These are phyloP conservation scores for Vigna mungo DNA, from an alignment of 306 rosid genomes.

Conservation along the genomic window DNA sequence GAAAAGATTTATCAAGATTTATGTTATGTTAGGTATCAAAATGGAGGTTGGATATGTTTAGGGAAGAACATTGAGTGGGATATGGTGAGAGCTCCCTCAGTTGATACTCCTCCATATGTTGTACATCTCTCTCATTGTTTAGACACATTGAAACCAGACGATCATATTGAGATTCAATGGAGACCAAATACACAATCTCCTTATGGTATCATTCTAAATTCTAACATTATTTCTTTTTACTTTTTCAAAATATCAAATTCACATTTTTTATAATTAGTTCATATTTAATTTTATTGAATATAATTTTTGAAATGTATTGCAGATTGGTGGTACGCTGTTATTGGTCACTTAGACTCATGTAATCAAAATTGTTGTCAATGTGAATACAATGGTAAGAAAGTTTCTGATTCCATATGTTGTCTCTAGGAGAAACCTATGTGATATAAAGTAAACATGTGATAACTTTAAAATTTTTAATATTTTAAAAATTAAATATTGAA, in stretches of 20 bases:
- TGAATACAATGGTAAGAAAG: slow-evolving; percentile 54
- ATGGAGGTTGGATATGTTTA: slow-evolving; percentile 54
- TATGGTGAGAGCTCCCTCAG: slow-evolving; percentile 62
- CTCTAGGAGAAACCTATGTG: too few species aligned
- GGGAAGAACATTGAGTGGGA: slow-evolving; percentile 67
- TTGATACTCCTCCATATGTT: slow-evolving; percentile 55
- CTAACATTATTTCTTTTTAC: too few species aligned
- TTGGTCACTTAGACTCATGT: slow-evolving; percentile 66
- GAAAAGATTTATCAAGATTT: too few species aligned
- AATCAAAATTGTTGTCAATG: slow-evolving; percentile 53
- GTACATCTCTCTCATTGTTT: slow-evolving; percentile 64
- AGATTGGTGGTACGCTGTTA: slow-evolving; percentile 76
- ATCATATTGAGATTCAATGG: slow-evolving; percentile 81
- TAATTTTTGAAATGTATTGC: background rate
- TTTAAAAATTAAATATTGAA: too few species aligned
- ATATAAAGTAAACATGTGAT: too few species aligned
- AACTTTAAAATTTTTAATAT: too few species aligned
- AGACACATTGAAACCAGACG: slow-evolving; percentile 61
- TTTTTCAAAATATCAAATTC: too few species aligned
- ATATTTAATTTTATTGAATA: too few species aligned
- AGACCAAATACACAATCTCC: slow-evolving; percentile 57
- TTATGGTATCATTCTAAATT: slow-evolving; percentile 52
- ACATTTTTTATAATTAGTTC: too few species aligned
- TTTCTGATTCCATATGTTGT: background rate
- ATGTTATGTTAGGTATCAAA: slow-evolving; percentile 57